Conservation (phyloP, 352 stramenopile genomes). For the Phytophthora idaei region DNA sequence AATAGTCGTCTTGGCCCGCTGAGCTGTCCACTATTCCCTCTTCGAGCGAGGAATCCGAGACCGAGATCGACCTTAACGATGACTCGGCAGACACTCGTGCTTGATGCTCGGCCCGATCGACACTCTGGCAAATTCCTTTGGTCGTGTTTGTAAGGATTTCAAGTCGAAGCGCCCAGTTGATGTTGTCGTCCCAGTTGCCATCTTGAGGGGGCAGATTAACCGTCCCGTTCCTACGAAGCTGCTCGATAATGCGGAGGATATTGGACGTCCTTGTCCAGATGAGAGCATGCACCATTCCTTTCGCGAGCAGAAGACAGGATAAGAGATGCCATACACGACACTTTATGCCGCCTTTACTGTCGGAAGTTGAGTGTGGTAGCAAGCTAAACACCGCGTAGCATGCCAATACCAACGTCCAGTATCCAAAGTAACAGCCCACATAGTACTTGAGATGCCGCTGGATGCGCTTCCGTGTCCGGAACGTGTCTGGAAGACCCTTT, state of each 20-base stretch:
- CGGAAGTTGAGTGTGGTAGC: constrained; percentile 35
- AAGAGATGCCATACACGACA: constrained; percentile 80
- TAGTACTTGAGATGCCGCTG: constrained; percentile 89
- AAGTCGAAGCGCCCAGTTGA: constrained; percentile 87
- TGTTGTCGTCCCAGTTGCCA: constrained; percentile 57
- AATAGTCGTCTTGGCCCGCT: constrained; percentile 41
- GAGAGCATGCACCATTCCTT: constrained; percentile 81
- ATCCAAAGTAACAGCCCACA: constrained; percentile 87
- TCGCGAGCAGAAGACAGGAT: constrained; percentile 70
- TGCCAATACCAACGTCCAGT: constrained; percentile 79
- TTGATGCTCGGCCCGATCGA: constrained; percentile 69
- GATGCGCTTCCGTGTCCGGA: constrained; percentile 75
- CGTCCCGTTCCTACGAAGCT: constrained; percentile 63
- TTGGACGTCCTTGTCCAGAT: constrained; percentile 89
- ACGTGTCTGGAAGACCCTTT: constrained; percentile 77
- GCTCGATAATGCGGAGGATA: constrained; percentile 75
- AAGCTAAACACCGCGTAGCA: constrained; percentile 76
- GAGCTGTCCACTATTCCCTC: constrained; percentile 17
- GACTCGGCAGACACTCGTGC: constrained; percentile 45
- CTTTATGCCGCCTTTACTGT: constrained; percentile 38
- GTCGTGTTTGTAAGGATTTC: constrained; percentile 90
- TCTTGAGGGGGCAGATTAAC: constrained; percentile 63
- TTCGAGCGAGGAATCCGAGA: constrained; percentile 28
- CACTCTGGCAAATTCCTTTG: constrained; percentile 80
- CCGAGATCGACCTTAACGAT: constrained; percentile 28